These are phyloP conservation scores for Sphaerobolus stellatus DNA, from an alignment of 1,284 basidiomycete species.

Conservation along the genomic window DNA sequence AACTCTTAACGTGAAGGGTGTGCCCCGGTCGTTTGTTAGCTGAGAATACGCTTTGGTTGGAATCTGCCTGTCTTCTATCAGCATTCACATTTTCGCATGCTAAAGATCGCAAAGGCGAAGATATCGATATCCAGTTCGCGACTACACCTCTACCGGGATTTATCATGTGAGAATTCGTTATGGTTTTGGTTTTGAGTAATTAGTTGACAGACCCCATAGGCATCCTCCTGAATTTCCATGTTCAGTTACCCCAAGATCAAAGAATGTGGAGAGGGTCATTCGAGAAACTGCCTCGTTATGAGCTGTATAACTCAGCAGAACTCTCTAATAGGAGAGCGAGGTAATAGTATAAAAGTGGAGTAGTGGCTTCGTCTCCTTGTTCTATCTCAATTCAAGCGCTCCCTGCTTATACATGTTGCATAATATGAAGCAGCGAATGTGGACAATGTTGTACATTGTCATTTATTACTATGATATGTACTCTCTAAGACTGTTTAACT, in stretches of 20 bases:
- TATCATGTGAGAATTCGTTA: not conserved
- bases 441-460: too few species aligned
- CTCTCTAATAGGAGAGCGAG: too few species aligned
- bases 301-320: too few species aligned
- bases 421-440: too few species aligned
- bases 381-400: too few species aligned
- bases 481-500: too few species aligned
- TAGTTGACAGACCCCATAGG: not conserved
- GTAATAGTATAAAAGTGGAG: too few species aligned
- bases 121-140: slow-evolving; percentile 6
- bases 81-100: slow-evolving; percentile 1
- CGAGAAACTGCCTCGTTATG: too few species aligned
- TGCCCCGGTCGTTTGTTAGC: slow-evolving; percentile 31
- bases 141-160: not conserved
- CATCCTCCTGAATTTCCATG: slow-evolving; percentile 3
- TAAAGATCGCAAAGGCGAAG: not conserved
- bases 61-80: slow-evolving; percentile 4
- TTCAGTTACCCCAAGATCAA: not conserved
- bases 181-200: not conserved
- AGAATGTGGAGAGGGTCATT: slow-evolving; percentile 1
- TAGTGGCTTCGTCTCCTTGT: too few species aligned
- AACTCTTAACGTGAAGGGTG: slow-evolving; percentile 15
- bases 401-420: too few species aligned
- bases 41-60: slow-evolving; percentile 28
- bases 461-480: too few species aligned